A percentile compares a stretch with the other conserved stretches of the same genome.
These are phyloP conservation scores for Ceratobasidium papillatum DNA, from an alignment of 1,284 basidiomycete species.

Conservation along the genomic window DNA sequence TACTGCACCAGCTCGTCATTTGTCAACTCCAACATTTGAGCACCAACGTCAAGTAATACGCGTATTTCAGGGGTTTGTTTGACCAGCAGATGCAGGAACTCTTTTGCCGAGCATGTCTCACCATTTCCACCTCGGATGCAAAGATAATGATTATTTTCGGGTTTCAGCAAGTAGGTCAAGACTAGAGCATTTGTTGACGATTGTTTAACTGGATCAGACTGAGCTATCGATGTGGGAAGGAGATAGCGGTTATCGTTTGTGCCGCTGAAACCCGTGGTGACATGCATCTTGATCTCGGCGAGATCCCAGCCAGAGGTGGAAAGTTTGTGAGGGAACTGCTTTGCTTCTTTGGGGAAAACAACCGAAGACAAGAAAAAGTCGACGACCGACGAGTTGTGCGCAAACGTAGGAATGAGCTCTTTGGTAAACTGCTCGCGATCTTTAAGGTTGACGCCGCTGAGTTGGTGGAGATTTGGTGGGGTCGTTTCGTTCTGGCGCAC, in stretches of 20 bases:
- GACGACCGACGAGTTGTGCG: constrained; percentile 54
- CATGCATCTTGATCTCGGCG: constrained; percentile 52
- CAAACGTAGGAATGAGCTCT: constrained; percentile 54
- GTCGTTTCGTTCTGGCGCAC: neutral
- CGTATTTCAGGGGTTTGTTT: constrained; percentile 53
- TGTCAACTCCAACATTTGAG: constrained; percentile 63
- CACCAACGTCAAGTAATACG: constrained; percentile 65
- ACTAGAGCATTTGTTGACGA: constrained; percentile 61
- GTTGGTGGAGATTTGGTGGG: neutral
- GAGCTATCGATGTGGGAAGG: constrained; percentile 58
- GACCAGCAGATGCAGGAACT: constrained; percentile 54
- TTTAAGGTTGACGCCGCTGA: constrained; percentile 56
- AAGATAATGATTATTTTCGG: constrained; percentile 57
- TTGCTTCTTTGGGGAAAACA: constrained; percentile 56
- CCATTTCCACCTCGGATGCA: constrained; percentile 44
- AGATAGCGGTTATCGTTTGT: constrained; percentile 64
- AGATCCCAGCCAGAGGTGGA: constrained; percentile 64
- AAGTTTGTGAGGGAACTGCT: constrained; percentile 60
- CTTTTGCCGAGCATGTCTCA: constrained; percentile 44
- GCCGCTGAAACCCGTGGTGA: constrained; percentile 62
- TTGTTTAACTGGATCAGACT: constrained; percentile 57
- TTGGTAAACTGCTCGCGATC: constrained; percentile 53
- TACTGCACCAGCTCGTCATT: constrained; percentile 55
- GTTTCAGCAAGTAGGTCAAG: constrained; percentile 56
- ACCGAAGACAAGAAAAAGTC: constrained; percentile 62